Conservation (phyloP, 768 basidiomycete genomes). For the Asterophora lycoperdoides region DNA sequence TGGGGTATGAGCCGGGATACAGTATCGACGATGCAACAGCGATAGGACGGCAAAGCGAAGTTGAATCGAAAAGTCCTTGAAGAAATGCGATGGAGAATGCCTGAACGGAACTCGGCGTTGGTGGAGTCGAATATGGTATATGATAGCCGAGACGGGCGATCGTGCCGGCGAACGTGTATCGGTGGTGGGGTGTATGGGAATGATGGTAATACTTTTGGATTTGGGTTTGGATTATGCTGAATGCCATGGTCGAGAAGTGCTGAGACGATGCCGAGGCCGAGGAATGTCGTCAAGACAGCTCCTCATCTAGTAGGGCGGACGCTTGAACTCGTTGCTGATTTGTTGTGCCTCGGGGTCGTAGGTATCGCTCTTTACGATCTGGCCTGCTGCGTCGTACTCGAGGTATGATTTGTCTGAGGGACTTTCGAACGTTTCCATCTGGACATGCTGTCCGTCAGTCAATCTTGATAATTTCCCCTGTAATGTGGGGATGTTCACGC, state of each 20-base stretch:
- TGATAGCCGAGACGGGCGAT: neutral
- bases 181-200: slow-evolving; percentile 1
- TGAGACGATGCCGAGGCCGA: slow-evolving; percentile 1
- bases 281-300: neutral
- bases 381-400: slow-evolving; percentile 58
- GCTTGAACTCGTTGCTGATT: slow-evolving; percentile 62
- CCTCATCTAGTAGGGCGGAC: slow-evolving; percentile 39
- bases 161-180: neutral
- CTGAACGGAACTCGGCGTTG: neutral
- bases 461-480: too few relatives aligned
- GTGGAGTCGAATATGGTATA: slow-evolving; percentile 6
- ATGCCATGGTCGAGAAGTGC: neutral
- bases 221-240: neutral
- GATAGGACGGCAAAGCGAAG: neutral
- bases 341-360: slow-evolving; percentile 59
- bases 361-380: slow-evolving; percentile 37
- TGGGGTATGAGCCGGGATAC: neutral
- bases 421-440: slow-evolving; percentile 68
- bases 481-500: neutral
- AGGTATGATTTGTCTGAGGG: slow-evolving; percentile 39
- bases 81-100: neutral
- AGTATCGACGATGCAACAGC: slow-evolving; percentile 1
- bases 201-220: slow-evolving; percentile 5
- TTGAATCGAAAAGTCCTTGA: neutral
- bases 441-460: slow-evolving; percentile 4